Base-by-base conservation (phyloP, 768 basidiomycete genomes). In the Phaffia tasmanica region DNA sequence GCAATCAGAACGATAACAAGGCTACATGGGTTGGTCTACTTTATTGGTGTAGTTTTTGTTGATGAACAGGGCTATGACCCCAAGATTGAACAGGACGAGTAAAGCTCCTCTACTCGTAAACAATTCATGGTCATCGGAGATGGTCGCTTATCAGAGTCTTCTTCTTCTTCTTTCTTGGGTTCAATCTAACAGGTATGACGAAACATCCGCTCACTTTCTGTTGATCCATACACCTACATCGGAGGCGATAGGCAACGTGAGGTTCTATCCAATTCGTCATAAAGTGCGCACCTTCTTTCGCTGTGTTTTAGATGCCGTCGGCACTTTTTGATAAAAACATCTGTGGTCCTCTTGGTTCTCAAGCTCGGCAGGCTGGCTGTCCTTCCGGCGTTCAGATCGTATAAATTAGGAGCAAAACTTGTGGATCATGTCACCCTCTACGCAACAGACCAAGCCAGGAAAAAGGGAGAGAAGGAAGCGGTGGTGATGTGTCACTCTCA, bases 21-120 rank as follows among this genome's bases (percentile, higher is more conserved):
- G 42, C 32, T 63, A 23, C 11, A n/a, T 51, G 16, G 5, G 3
- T 32, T 53, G 29, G n/a, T 57, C 23, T 15, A 11, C 25, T 21
- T 57, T 23, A 2, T 23, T 15, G 27, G 16, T 19, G 77, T 77
- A 46, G 84, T 86, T 64, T 86, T 86, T 74, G 79, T 81, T 70
- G 76, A 77, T 71, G 84, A 87, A 75, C 86, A 88, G 76, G 79
- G 79, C 50, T 91, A 89, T 72, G 81, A 86, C 55, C 77, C 86
- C 25, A 86, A 88, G 59, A 80, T 79, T 9, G 89, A 92, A 76
- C 79, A 86, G 71, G 89, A 91, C 76, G 80, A 82, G 88, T 86
- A 64, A 70, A 77, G 76, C 78, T 76, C 62, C 63, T 29, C 50
- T 51, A 63, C 46, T 48, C 9, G 19, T 21, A 7, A 57, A 27